Evolutionary conservation across 2,329 filamentous ascomycete species (phyloP).

Genomic region (Grosmannia serpens): DNA sequence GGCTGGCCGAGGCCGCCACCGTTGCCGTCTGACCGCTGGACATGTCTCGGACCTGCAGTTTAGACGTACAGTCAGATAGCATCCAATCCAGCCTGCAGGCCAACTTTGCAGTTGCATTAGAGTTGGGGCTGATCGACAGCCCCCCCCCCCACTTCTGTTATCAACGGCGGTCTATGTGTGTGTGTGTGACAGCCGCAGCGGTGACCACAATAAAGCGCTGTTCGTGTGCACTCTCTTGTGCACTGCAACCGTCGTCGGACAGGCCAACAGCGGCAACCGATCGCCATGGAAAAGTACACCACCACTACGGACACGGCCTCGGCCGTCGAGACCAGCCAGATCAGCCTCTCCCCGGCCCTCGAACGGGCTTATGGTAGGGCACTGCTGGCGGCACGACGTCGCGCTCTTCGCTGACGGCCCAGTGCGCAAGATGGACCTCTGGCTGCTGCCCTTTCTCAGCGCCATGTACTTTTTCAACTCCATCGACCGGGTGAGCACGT

Average conservation of each 20-base stretch:
- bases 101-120: too few relatives aligned
- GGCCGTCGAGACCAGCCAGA: neutral
- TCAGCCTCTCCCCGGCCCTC: neutral
- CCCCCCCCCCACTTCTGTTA: too few relatives aligned
- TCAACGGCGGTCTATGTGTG: too few relatives aligned
- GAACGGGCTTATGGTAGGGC: neutral
- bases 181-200: too few relatives aligned
- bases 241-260: too few relatives aligned
- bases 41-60: too few relatives aligned
- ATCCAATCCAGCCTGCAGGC: too few relatives aligned
- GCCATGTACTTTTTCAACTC: constrained; percentile 8
- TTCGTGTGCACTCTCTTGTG: too few relatives aligned
- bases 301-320: neutral
- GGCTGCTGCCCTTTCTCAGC: constrained; percentile 27
- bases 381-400: neutral
- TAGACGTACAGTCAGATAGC: too few relatives aligned
- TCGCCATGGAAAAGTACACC: neutral
- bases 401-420: neutral
- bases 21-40: too few relatives aligned
- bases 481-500: constrained; percentile 11
- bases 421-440: constrained; percentile 27
- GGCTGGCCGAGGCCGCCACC: neutral
- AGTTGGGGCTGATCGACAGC: too few relatives aligned
- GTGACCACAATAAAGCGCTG: too few relatives aligned
- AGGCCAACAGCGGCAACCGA: neutral